These are phyloP conservation scores for Coelastrella sp. DNA, from an alignment of 139 green algal species.

Conservation along the genomic window DNA sequence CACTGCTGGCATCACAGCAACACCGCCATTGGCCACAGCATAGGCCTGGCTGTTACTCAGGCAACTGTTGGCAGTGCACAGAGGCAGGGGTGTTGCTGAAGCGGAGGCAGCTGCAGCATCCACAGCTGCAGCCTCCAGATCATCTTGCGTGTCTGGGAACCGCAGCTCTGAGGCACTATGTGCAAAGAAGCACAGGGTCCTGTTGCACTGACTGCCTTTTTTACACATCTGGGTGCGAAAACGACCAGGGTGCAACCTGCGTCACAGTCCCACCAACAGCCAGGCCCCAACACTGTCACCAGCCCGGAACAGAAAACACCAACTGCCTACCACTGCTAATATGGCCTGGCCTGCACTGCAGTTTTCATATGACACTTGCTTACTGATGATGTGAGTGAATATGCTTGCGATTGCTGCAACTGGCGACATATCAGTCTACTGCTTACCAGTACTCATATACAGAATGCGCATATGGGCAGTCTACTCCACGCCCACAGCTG, in stretches of 20 bases:
- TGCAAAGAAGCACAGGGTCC: conserved; percentile 46
- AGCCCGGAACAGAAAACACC: background rate
- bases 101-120: conserved; percentile 32
- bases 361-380: too few relatives aligned
- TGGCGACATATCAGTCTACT: too few relatives aligned
- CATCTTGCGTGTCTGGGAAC: conserved; percentile 29
- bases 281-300: background rate
- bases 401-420: background rate
- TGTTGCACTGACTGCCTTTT: conserved; percentile 44
- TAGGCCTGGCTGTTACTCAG: background rate
- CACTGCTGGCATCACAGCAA: background rate
- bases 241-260: conserved; percentile 78
- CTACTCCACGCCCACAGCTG: conserved; percentile 64
- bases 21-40: background rate
- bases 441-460: conserved; percentile 69
- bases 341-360: too few relatives aligned
- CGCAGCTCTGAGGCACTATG: conserved; percentile 40
- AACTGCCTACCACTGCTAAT: too few relatives aligned
- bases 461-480: conserved; percentile 77
- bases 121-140: conserved; percentile 18
- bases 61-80: background rate
- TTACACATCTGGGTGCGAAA: conserved; percentile 65
- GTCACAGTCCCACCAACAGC: background rate
- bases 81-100: background rate
- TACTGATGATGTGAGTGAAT: background rate